Evolutionary conservation across 2,329 filamentous ascomycete genomes (phyloP).

Genomic region (Chaetomiaceae sp.): DNA sequence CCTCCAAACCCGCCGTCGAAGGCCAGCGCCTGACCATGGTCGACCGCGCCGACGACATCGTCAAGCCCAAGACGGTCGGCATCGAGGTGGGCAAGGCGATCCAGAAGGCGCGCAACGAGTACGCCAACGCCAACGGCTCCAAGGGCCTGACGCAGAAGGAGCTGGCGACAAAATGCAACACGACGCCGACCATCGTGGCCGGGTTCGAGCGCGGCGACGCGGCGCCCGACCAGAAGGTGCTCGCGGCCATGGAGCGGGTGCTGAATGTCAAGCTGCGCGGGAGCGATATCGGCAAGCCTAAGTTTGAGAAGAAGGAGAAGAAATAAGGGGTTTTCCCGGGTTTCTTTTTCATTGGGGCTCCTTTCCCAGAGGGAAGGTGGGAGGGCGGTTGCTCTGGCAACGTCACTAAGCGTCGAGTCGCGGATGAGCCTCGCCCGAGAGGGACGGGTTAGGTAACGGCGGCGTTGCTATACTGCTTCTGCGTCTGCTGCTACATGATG

Average conservation of each 20-base stretch:
- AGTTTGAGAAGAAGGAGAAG: conserved; percentile 33
- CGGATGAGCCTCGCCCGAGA: too few relatives aligned
- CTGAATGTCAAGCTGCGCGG: conserved; percentile 87
- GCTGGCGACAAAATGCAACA: conserved; percentile 83
- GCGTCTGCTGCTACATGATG: not conserved
- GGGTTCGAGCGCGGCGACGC: conserved; percentile 81
- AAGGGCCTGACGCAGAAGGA: conserved; percentile 90
- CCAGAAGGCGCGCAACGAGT: conserved; percentile 69
- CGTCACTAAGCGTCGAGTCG: too few relatives aligned
- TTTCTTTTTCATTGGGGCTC: not conserved
- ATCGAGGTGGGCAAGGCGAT: conserved; percentile 78
- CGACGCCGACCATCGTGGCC: conserved; percentile 71
- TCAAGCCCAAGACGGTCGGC: conserved; percentile 92
- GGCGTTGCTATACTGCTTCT: too few relatives aligned
- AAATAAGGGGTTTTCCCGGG: conserved; percentile 27
- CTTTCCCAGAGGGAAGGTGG: too few relatives aligned
- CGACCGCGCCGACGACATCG: conserved; percentile 93
- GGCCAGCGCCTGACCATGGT: conserved; percentile 97
- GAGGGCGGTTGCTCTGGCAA: too few relatives aligned
- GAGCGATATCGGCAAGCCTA: conserved; percentile 64
- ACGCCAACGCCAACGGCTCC: conserved; percentile 55
- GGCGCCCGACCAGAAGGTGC: conserved; percentile 76
- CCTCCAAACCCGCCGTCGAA: conserved; percentile 58
- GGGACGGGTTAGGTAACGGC: not conserved
- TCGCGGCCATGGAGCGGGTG: conserved; percentile 72